Evolutionary conservation across 2,329 filamentous ascomycete species (phyloP).

Genomic region (Diplodia mutila): DNA sequence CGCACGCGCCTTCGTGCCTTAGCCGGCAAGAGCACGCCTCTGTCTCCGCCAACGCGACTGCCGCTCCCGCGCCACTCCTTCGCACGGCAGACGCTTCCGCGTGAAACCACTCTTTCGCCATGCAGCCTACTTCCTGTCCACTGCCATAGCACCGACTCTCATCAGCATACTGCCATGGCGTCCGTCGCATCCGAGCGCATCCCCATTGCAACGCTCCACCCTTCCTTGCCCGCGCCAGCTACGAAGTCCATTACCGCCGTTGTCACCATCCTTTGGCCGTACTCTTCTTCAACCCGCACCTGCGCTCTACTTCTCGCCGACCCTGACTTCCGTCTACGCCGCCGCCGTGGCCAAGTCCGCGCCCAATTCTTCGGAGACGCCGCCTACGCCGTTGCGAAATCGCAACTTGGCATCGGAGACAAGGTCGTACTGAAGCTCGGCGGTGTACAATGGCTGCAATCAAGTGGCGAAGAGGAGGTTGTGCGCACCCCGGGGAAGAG

Average conservation of each 20-base stretch:
- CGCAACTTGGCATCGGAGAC: conserved; percentile 77
- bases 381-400: conserved; percentile 69
- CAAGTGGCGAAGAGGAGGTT: conserved; percentile 58
- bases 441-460: conserved; percentile 67
- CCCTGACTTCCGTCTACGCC: conserved; percentile 78
- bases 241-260: conserved; percentile 63
- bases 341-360: conserved; percentile 77
- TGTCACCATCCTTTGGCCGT: conserved; percentile 89
- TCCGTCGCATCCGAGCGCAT: conserved; percentile 28
- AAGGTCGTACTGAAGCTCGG: conserved; percentile 69
- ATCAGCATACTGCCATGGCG: neutral
- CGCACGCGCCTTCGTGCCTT: neutral
- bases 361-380: conserved; percentile 72
- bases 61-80: neutral
- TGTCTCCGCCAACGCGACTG: conserved; percentile 4
- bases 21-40: neutral
- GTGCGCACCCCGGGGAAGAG: conserved; percentile 59
- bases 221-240: conserved; percentile 36
- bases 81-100: neutral
- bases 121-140: neutral
- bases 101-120: neutral
- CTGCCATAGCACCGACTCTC: neutral
- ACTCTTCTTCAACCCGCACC: conserved; percentile 74
- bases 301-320: conserved; percentile 83
- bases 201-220: conserved; percentile 39